Percentiles rank a stretch among this genome's conserved stretches.
Evolutionary conservation across 495 filamentous ascomycete species (phyloP).

Genomic region (Chaetomium tenue): DNA sequence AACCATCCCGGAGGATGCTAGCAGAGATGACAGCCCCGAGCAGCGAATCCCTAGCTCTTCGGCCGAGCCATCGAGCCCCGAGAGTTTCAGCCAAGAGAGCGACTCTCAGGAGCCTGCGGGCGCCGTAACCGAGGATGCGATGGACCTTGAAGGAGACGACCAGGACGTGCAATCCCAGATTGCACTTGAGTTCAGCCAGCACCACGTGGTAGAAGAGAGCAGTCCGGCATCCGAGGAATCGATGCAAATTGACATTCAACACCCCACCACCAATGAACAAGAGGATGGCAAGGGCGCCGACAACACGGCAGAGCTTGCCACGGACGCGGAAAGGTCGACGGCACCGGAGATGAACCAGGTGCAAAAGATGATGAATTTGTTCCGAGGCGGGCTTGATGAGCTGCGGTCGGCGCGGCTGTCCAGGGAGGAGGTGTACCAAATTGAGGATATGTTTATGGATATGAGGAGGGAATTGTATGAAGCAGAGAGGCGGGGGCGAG

Average conservation of each 20-base stretch:
- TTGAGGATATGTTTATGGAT: conserved; percentile 68
- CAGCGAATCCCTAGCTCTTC: conserved; percentile 20
- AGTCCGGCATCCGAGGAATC: conserved; percentile 13
- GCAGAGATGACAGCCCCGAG: neutral
- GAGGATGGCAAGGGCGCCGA: neutral
- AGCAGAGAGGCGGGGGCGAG: conserved; percentile 52
- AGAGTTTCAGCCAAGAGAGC: neutral
- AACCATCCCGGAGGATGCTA: neutral
- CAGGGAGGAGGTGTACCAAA: conserved; percentile 52
- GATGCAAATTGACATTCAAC: conserved; percentile 16
- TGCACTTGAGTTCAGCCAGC: conserved; percentile 28
- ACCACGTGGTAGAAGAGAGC: conserved; percentile 15
- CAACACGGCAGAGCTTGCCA: neutral
- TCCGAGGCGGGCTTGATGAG: conserved; percentile 52
- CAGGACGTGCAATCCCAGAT: conserved; percentile 34
- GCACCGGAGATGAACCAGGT: conserved; percentile 19
- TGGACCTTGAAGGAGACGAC: conserved; percentile 28
- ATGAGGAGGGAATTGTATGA: conserved; percentile 63
- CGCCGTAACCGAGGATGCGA: neutral
- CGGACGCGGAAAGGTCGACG: neutral
- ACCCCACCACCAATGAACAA: neutral
- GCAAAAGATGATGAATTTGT: conserved; percentile 47
- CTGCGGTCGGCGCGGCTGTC: conserved; percentile 53
- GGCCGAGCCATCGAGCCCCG: conserved; percentile 8
- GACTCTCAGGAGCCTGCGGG: neutral